phyloP scores from a whole-genome alignment of 305 asterid species.

The Solanum hybrid region DNA sequence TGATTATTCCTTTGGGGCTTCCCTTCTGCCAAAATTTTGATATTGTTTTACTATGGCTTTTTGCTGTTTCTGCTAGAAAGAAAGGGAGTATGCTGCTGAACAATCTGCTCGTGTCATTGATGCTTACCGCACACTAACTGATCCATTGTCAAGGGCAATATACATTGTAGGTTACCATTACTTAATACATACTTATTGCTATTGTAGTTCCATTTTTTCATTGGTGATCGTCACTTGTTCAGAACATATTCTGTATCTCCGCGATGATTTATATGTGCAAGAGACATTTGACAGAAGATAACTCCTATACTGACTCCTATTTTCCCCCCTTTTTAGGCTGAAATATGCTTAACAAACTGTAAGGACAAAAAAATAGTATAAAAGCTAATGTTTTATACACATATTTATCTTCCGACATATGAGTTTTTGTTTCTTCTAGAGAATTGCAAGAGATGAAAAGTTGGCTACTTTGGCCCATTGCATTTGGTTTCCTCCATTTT shows the following conservation, averaged over 20 bases:
- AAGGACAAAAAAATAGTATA: background rate
- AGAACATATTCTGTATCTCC: background rate
- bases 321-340: background rate
- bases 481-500: no score
- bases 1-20: background rate
- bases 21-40: background rate
- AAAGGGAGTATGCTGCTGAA: constrained; percentile 87
- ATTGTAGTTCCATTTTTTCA: background rate
- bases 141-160: constrained; percentile 69
- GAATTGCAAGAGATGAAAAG: no score
- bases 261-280: background rate
- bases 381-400: background rate
- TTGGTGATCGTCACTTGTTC: background rate
- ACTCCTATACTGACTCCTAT: background rate
- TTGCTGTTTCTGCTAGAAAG: constrained; percentile 42
- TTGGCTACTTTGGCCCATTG: no score
- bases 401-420: background rate
- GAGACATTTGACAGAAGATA: background rate
- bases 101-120: constrained; percentile 88
- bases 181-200: background rate
- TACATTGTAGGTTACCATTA: constrained; percentile 52
- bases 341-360: background rate
- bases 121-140: constrained; percentile 75
- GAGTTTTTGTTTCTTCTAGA: no score
- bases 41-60: background rate